Conservation (phyloP, 306 rosid genomes). For the Dalbergia oliveri region DNA sequence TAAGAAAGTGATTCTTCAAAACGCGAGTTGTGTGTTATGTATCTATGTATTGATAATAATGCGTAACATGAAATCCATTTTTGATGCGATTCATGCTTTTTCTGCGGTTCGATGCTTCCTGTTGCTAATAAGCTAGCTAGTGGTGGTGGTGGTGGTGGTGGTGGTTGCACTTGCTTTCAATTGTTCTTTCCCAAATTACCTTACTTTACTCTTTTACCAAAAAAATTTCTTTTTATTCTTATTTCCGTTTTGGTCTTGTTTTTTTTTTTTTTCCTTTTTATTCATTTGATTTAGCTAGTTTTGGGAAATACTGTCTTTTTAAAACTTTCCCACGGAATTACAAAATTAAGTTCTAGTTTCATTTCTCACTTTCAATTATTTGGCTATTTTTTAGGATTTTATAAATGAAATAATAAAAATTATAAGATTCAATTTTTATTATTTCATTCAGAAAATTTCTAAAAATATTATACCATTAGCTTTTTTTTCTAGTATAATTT, state of each 20-base stretch:
- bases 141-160: background rate
- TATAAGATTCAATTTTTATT: too few species aligned
- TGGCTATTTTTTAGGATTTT: too few species aligned
- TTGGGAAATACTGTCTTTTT: too few species aligned
- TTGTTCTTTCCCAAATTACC: background rate
- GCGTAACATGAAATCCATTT: background rate
- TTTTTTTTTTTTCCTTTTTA: background rate
- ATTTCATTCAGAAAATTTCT: too few species aligned
- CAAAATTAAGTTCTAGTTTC: too few species aligned
- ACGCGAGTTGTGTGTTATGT: background rate
- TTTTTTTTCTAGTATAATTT: too few species aligned
- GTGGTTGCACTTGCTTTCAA: background rate
- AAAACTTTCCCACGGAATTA: too few species aligned
- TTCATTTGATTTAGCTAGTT: background rate
- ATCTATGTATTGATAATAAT: background rate
- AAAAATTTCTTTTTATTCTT: background rate
- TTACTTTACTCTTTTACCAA: background rate
- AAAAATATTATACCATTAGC: too few species aligned
- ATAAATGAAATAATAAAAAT: too few species aligned
- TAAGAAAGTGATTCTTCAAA: constrained; percentile 5
- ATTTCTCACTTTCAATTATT: too few species aligned
- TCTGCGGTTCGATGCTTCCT: background rate
- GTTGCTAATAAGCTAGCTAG: background rate
- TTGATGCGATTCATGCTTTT: background rate
- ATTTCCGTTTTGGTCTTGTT: background rate